Evolutionary conservation across 169 alveolate genomes (phyloP), one percentile per base, ranked within the genome.

Genomic region (Fabrea salina): DNA sequence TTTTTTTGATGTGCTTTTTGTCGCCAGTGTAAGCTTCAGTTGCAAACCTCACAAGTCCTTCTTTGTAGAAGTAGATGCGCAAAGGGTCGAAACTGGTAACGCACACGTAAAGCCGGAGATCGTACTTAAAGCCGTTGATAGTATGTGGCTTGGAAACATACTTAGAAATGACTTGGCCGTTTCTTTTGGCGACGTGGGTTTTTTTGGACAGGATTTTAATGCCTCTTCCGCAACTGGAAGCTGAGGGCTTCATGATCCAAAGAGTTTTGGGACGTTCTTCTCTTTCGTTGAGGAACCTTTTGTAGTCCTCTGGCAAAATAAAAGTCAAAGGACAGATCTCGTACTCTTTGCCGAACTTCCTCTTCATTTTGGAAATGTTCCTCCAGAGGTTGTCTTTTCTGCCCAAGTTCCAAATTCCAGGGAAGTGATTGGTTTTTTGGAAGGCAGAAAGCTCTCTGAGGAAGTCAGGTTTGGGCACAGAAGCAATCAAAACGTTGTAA

Each of bases 21-120:
- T 70, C 75, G 11, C 76, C 49, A 39, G 44, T 66, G 25, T 74
- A 75, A n/a, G 30, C 41, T 3, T 77, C 86, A 3, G 95, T 89
- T 5, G 95, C 95, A 80, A 91, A 91, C 64, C 95, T 56, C 1
- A 85, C 90, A 22, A 91, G 78, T 0, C 95, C 95, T 57, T 91
- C 89, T 58, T 83, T 77, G 76, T 83, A 91, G 49, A 91, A 40
- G 79, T 87, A 91, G 5, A 91, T 79, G 79, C 90, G 82, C 50
- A 91, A 80, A 58, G 93, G 93, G 80, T 91, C 89, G 79, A 86
- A 85, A 58, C 88, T 68, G 35, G 91, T 68, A 25, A 87, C 84
- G 30, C 89, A 61, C 11, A 90, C 90, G 71, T 90, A 90, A 19
- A 87, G 40, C 78, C 95, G 68, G 32, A 90, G 66, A 82, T 90